These are phyloP conservation scores for Mortierella hygrophila DNA, from an alignment of 192 early-diverging fungal species.

Conservation along the genomic window DNA sequence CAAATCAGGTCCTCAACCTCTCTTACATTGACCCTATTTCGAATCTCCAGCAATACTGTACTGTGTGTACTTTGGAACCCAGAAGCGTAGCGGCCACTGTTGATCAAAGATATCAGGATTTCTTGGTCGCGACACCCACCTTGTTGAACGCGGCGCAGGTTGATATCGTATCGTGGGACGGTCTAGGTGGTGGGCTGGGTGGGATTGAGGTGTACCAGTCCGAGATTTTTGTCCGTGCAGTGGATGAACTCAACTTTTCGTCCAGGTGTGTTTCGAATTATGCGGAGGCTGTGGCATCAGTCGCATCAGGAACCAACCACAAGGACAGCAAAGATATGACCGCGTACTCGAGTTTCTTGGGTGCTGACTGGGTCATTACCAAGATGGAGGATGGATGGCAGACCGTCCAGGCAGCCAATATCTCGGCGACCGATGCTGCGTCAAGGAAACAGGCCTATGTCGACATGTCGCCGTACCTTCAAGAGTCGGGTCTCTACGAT, in stretches of 20 bases:
- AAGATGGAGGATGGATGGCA: slow-evolving; percentile 43
- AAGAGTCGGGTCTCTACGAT: slow-evolving; percentile 72
- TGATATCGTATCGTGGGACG: slow-evolving; percentile 69
- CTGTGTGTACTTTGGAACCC: slow-evolving; percentile 49
- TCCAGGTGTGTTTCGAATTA: not conserved
- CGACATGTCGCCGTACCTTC: slow-evolving; percentile 64
- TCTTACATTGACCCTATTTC: slow-evolving; percentile 75
- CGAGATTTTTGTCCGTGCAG: slow-evolving; percentile 36
- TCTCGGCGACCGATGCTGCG: slow-evolving; percentile 18
- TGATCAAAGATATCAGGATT: slow-evolving; percentile 59
- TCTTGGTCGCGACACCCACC: slow-evolving; percentile 51
- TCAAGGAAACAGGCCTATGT: slow-evolving; percentile 30
- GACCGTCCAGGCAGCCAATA: slow-evolving; percentile 25
- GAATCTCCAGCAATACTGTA: slow-evolving; percentile 52
- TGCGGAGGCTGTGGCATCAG: not conserved
- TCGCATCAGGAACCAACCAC: not conserved
- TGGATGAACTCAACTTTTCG: slow-evolving; percentile 20
- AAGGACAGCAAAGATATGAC: slow-evolving; percentile 19
- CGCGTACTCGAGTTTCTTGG: slow-evolving; percentile 25
- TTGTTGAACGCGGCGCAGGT: slow-evolving; percentile 68
- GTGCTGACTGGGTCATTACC: slow-evolving; percentile 36
- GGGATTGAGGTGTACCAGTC: slow-evolving; percentile 53
- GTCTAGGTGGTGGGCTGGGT: slow-evolving; percentile 57
- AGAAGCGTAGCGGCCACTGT: not conserved
- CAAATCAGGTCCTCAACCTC: slow-evolving; percentile 69